A percentile compares a stretch with the other conserved stretches of the same genome.
These are phyloP conservation scores for Lentinula detonsa DNA, from an alignment of 768 basidiomycete species.

Conservation along the genomic window DNA sequence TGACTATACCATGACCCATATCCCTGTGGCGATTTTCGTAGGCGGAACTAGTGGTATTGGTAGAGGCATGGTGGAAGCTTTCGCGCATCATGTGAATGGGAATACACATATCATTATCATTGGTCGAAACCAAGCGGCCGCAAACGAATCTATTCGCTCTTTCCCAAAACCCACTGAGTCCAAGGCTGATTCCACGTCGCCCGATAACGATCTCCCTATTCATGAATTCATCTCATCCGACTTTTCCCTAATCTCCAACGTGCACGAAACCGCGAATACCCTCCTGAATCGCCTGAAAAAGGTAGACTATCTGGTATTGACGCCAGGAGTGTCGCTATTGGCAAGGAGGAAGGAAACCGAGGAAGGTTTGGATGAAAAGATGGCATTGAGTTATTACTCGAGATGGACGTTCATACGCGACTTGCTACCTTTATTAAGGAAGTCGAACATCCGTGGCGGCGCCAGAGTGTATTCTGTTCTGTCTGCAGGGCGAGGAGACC, in stretches of 20 bases:
- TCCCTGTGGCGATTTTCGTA: slow-evolving; percentile 17
- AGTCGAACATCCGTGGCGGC: slow-evolving; percentile 12
- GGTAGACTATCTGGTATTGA: slow-evolving; percentile 28
- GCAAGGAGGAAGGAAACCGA: slow-evolving; percentile 22
- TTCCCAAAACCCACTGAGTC: slow-evolving; percentile 16
- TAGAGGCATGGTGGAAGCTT: slow-evolving; percentile 26
- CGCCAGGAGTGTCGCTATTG: slow-evolving; percentile 19
- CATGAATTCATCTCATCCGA: slow-evolving; percentile 34
- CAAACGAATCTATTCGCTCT: slow-evolving; percentile 23
- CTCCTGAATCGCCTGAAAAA: slow-evolving; percentile 21
- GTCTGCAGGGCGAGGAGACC: neutral
- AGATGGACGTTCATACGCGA: slow-evolving; percentile 28
- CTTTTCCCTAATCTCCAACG: slow-evolving; percentile 27
- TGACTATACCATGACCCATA: neutral
- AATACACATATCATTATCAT: slow-evolving; percentile 32
- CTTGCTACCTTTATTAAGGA: slow-evolving; percentile 22
- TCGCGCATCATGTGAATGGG: slow-evolving; percentile 30
- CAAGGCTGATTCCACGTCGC: neutral
- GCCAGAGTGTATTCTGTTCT: slow-evolving; percentile 26
- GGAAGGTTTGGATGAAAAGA: slow-evolving; percentile 27
- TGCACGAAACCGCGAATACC: slow-evolving; percentile 19
- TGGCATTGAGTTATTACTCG: slow-evolving; percentile 26
- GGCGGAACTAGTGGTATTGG: slow-evolving; percentile 25
- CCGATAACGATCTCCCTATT: slow-evolving; percentile 5
- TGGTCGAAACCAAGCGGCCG: slow-evolving; percentile 29